These are phyloP conservation scores for Annulohypoxylon moriforme DNA, from an alignment of 495 filamentous ascomycete species.

Conservation along the genomic window DNA sequence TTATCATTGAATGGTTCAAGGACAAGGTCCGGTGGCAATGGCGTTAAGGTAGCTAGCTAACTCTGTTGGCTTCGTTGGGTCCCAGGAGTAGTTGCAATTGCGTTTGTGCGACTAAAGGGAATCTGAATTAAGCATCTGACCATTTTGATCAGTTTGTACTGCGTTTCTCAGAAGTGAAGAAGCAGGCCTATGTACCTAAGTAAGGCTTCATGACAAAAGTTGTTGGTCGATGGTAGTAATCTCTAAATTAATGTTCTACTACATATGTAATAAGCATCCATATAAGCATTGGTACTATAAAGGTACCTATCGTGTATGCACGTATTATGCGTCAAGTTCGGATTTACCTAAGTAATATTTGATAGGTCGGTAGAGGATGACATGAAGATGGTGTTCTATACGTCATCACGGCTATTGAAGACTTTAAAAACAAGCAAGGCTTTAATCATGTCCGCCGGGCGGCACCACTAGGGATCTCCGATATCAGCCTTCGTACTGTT, in stretches of 20 bases:
- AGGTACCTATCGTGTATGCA: not conserved
- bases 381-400: conserved; percentile 7
- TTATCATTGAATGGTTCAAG: conserved; percentile 27
- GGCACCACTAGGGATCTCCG: conserved; percentile 13
- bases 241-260: not conserved
- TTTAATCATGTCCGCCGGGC: conserved; percentile 1
- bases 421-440: conserved; percentile 5
- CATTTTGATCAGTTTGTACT: not conserved
- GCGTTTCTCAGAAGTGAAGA: not conserved
- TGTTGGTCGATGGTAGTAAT: conserved; percentile 10
- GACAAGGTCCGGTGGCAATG: conserved; percentile 29
- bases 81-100: conserved; percentile 16
- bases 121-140: not conserved
- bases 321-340: not conserved
- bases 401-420: not conserved
- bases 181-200: not conserved
- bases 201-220: conserved; percentile 3
- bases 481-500: conserved; percentile 14
- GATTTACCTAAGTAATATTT: not conserved
- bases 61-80: conserved; percentile 5
- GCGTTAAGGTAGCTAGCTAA: conserved; percentile 34
- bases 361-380: not conserved
- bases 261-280: not conserved
- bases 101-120: conserved; percentile 3
- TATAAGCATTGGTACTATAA: not conserved